Evolutionary conservation across 148 eudicot species (phyloP).

Genomic region (Simmondsia chinensis): DNA sequence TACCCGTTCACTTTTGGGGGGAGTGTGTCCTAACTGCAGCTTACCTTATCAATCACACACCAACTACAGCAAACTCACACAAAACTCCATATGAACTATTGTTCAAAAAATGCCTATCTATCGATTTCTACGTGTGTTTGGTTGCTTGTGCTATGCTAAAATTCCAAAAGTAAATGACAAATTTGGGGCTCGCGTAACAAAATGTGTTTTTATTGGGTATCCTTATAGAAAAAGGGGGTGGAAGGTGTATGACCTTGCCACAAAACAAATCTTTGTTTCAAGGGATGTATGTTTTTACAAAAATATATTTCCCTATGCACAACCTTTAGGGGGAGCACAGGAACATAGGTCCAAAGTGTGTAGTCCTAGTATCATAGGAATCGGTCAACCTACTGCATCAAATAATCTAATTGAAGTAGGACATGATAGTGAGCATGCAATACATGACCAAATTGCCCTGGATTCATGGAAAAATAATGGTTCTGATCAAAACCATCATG

Average conservation of each 20-base stretch:
- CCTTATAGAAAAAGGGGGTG: constrained; percentile 1
- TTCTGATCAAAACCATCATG: too few relatives aligned
- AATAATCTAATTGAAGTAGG: too few relatives aligned
- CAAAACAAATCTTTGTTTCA: neutral
- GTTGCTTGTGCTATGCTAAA: neutral
- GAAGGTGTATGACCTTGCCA: neutral
- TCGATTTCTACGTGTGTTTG: constrained; percentile 2
- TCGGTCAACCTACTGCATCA: too few relatives aligned
- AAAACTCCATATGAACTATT: constrained; percentile 2
- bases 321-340: too few relatives aligned
- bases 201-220: constrained; percentile 3
- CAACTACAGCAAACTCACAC: neutral
- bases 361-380: too few relatives aligned
- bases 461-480: too few relatives aligned
- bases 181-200: neutral
- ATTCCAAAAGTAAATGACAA: neutral
- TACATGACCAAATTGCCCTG: too few relatives aligned
- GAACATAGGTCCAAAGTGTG: too few relatives aligned
- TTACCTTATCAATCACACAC: too few relatives aligned
- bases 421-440: too few relatives aligned
- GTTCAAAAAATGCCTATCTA: neutral
- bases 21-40: too few relatives aligned
- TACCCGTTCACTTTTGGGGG: too few relatives aligned
- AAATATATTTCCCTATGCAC: neutral
- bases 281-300: constrained; percentile 1